phyloP scores from a whole-genome alignment of 768 basidiomycete genomes.

The Basidioascus undulatus region DNA sequence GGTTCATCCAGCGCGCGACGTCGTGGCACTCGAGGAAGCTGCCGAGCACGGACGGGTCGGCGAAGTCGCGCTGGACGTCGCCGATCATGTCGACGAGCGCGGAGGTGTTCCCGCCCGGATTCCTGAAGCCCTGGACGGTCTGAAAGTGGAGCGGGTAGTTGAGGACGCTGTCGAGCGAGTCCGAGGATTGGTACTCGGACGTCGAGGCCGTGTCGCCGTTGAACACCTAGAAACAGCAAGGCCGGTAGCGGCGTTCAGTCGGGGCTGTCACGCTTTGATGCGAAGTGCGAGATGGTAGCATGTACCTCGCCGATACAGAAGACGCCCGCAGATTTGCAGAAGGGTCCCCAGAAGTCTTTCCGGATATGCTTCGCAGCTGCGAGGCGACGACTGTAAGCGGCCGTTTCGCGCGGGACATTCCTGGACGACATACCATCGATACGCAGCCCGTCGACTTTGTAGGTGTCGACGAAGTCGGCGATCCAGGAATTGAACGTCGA shows the following conservation, averaged over 20 bases:
- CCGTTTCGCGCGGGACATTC: not conserved
- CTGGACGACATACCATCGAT: constrained; percentile 33
- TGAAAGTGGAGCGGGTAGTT: constrained; percentile 47
- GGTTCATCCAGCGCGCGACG: constrained; percentile 48
- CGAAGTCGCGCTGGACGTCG: constrained; percentile 23
- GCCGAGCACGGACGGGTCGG: constrained; percentile 27
- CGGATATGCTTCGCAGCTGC: constrained; percentile 33
- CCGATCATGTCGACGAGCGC: constrained; percentile 29
- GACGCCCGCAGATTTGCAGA: constrained; percentile 49
- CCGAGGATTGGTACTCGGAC: constrained; percentile 30
- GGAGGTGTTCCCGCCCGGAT: constrained; percentile 46
- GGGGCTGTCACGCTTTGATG: too few species aligned
- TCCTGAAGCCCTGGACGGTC: constrained; percentile 37
- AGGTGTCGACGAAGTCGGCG: constrained; percentile 36
- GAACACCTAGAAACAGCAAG: not conserved
- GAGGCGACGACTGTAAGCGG: constrained; percentile 19
- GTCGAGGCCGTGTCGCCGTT: not conserved
- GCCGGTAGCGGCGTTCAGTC: not conserved
- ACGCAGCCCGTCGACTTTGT: constrained; percentile 60
- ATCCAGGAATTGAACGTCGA: constrained; percentile 46
- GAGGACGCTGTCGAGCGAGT: constrained; percentile 40
- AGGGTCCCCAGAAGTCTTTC: constrained; percentile 48
- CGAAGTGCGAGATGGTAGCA: constrained; percentile 25
- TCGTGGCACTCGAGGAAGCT: constrained; percentile 67
- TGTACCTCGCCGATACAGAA: constrained; percentile 71